These are phyloP conservation scores for Borovskyia barvae DNA, from an alignment of 208 protist species.

Conservation along the genomic window DNA sequence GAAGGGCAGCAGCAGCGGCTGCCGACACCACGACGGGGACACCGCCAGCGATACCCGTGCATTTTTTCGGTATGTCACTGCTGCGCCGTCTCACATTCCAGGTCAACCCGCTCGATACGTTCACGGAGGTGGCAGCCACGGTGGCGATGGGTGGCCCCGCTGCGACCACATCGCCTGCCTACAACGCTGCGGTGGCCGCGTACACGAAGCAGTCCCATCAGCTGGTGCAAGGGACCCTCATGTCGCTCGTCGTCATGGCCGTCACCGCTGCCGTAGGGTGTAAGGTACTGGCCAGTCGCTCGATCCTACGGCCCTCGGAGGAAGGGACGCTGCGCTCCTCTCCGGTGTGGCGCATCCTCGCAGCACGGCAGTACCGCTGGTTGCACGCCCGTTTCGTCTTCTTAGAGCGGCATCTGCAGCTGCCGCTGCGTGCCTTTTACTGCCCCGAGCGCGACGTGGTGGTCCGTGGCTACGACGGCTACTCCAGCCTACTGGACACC, in stretches of 20 bases:
- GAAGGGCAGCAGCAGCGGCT: neutral
- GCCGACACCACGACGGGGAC: neutral
- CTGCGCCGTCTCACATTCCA: constrained; percentile 14
- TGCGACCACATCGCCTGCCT: neutral
- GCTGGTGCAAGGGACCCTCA: constrained; percentile 27
- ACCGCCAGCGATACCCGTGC: neutral
- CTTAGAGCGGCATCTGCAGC: constrained; percentile 48
- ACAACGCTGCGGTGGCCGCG: constrained; percentile 3
- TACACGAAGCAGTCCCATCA: constrained; percentile 19
- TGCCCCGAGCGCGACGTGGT: constrained; percentile 69
- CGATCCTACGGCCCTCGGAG: constrained; percentile 20
- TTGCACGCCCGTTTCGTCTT: constrained; percentile 67
- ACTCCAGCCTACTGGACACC: constrained; percentile 64
- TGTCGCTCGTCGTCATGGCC: constrained; percentile 27
- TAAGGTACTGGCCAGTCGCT: constrained; percentile 40
- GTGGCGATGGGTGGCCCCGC: neutral
- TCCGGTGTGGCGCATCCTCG: constrained; percentile 61
- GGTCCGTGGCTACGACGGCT: constrained; percentile 70
- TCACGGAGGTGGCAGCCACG: neutral
- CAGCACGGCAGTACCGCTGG: constrained; percentile 45
- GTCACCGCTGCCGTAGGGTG: constrained; percentile 30
- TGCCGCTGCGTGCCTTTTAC: constrained; percentile 79
- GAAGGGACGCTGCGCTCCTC: constrained; percentile 39
- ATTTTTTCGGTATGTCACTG: constrained; percentile 19
- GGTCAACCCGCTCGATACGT: constrained; percentile 6